phyloP scores from a whole-genome alignment of 1,284 basidiomycete species.

The Hemileia vastatrix region DNA sequence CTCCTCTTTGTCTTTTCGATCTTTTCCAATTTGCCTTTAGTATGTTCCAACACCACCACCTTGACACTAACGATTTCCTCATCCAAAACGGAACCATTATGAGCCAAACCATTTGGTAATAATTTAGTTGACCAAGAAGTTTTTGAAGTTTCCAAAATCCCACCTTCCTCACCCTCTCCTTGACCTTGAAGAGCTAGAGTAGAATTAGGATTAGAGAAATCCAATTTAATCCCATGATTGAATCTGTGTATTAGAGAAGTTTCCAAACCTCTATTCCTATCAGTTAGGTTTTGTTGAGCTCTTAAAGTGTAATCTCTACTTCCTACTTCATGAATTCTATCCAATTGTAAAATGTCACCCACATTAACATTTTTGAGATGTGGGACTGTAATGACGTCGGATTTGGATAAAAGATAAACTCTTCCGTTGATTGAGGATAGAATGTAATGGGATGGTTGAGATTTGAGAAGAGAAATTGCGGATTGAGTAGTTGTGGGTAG shows the following conservation, averaged over 20 bases:
- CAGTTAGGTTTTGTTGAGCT: no score
- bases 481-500: constrained; percentile 33
- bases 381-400: constrained; percentile 84
- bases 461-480: constrained; percentile 47
- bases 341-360: constrained; percentile 72
- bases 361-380: constrained; percentile 56
- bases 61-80: constrained; percentile 59
- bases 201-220: background rate
- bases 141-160: constrained; percentile 28
- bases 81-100: no score
- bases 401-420: constrained; percentile 75
- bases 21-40: constrained; percentile 78
- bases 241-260: background rate
- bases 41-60: constrained; percentile 89
- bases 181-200: background rate
- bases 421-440: constrained; percentile 74
- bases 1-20: constrained; percentile 92
- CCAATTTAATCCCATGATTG: background rate
- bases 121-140: constrained; percentile 8
- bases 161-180: no score
- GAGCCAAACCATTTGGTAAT: no score
- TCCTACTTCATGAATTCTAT: constrained; percentile 84
- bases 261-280: background rate
- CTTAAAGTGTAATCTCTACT: constrained; percentile 71
- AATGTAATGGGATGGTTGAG: constrained; percentile 77